A percentile compares a stretch with the other conserved stretches of the same genome.
These are phyloP conservation scores for Acorus calamus DNA, from an alignment of 106 monocot genomes.

Conservation along the genomic window DNA sequence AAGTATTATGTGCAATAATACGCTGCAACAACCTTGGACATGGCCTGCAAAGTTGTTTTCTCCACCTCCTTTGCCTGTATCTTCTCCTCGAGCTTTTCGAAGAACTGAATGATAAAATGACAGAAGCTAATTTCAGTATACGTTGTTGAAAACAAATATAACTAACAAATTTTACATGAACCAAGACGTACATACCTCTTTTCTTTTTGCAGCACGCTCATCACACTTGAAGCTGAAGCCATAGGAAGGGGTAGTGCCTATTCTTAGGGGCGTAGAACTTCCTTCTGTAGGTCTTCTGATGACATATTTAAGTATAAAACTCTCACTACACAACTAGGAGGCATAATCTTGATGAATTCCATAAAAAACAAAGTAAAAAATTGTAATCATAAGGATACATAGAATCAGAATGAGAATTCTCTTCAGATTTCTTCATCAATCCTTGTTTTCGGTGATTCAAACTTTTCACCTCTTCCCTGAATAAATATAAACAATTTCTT, in stretches of 20 bases:
- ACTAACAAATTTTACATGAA: neutral
- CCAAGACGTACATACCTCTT: neutral
- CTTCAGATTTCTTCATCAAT: too few relatives aligned
- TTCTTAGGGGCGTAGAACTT: neutral
- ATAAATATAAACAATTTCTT: too few relatives aligned
- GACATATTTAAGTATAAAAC: neutral
- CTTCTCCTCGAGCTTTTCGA: neutral
- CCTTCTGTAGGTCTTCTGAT: neutral
- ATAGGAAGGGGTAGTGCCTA: neutral
- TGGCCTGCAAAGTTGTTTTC: neutral
- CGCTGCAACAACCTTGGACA: neutral
- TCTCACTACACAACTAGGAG: neutral
- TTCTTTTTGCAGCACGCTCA: constrained; percentile 1
- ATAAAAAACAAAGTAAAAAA: too few relatives aligned
- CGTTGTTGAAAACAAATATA: neutral
- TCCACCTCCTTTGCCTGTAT: neutral
- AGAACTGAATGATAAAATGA: neutral
- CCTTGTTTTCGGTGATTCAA: too few relatives aligned
- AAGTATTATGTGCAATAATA: neutral
- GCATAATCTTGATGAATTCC: too few relatives aligned
- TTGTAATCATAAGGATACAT: too few relatives aligned
- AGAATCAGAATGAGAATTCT: too few relatives aligned
- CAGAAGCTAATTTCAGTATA: neutral
- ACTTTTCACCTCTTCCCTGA: too few relatives aligned
- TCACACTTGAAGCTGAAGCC: neutral